Evolutionary conservation across 371 early-diverging fungal genomes (phyloP).

Genomic region (Syncephalastrum monosporum): DNA sequence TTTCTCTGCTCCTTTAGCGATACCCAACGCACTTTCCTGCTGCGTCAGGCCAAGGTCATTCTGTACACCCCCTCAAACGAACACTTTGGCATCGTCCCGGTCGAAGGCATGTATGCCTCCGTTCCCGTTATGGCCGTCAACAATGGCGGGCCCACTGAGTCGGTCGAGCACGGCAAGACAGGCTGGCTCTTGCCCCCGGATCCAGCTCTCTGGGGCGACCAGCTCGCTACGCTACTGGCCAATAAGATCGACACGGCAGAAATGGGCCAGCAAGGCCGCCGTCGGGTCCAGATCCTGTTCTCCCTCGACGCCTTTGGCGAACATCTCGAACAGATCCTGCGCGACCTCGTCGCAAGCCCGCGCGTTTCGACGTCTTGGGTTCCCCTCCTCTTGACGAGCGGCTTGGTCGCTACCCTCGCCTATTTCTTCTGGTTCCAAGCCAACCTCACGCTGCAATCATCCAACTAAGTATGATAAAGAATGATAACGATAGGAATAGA

Average conservation of each 20-base stretch:
- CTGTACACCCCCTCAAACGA: slow-evolving; percentile 94
- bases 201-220: slow-evolving; percentile 64
- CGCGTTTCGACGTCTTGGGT: slow-evolving; percentile 8
- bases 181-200: slow-evolving; percentile 73
- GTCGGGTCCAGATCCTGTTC: slow-evolving; percentile 63
- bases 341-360: slow-evolving; percentile 29
- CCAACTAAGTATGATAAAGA: neutral
- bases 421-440: slow-evolving; percentile 18
- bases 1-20: slow-evolving; percentile 90
- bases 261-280: slow-evolving; percentile 69
- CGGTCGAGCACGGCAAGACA: slow-evolving; percentile 70
- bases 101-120: slow-evolving; percentile 92
- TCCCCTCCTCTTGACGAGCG: slow-evolving; percentile 20
- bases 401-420: slow-evolving; percentile 15
- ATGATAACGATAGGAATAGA: neutral
- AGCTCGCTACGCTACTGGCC: slow-evolving; percentile 49
- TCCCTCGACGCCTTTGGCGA: slow-evolving; percentile 67
- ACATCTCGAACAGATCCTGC: slow-evolving; percentile 62
- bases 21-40: slow-evolving; percentile 71
- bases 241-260: slow-evolving; percentile 23
- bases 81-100: slow-evolving; percentile 96
- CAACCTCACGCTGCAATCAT: neutral
- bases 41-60: slow-evolving; percentile 62
- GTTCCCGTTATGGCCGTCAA: slow-evolving; percentile 88
- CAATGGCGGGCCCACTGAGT: slow-evolving; percentile 87